Base-by-base conservation (phyloP, 2,329 filamentous ascomycete species). In the Metarhizium guizhouense region DNA sequence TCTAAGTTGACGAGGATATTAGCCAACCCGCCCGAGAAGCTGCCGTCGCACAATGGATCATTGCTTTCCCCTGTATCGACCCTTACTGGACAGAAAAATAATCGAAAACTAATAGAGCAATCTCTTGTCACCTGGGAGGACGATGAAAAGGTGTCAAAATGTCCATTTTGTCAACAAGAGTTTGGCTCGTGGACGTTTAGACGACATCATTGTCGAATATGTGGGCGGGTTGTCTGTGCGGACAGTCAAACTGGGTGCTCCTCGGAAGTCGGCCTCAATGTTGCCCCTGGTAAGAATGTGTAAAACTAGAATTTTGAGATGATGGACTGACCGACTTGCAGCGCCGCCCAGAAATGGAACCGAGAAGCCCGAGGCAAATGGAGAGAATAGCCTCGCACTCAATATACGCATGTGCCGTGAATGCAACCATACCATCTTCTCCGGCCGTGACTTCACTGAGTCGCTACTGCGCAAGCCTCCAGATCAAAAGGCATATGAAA, bases 111-210 rank as follows among this genome's bases (percentile, higher is more conserved):
- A 14, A 74, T 97, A 4, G 94, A 99, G 68, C 94, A 99, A 67
- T 91, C 88, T 0, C 83, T 99, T 7, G 92, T 99, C 16, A 87
- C 87, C 0, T 99, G 94, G 94, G 89, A 99, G 70, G 92, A 97
- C 53, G 94, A 99, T 69, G 79, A 86, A 0, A 82, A 78, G 36
- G 91, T 99, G 6, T 59, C 78, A 2, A 85, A 85, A 60, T 99
- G 94, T 67, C 94, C 94, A 0, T 96, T 96, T 66, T 99, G 94
- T 65, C 89, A 95, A 66, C 94, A 99, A 65, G 90, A 96, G 56
- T 99, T 99, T 70, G 87, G 90, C 1, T 87, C 86, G 14, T 97
- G 96, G 81, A 88, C 90, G 1, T 95, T 97, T 65, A 83, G 94
- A 64, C 79, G 94, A 62, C 94, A 97, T 69, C 94, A 99, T 70